Evolutionary conservation across 2,329 filamentous ascomycete genomes (phyloP), one percentile per base, ranked within the genome.

Genomic region (Corynespora cassiicola): DNA sequence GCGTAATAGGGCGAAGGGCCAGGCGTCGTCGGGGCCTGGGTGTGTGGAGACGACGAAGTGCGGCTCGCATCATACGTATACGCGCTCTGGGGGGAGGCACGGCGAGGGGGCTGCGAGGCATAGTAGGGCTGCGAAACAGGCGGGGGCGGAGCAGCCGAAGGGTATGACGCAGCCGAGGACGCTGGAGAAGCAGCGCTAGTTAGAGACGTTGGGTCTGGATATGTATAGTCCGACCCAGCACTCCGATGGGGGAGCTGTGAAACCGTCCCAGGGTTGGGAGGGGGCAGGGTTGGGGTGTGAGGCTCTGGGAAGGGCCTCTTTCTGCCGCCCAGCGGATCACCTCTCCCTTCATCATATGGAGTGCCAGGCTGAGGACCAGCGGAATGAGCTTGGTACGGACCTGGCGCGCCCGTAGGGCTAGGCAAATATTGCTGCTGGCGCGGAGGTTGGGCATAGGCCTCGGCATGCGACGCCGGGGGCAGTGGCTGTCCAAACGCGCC

Each of bases 401-500:
- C 66, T 62, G 71, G 61, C 47, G 68, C 63, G 26, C 57, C 64
- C 55, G 72, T 72, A 45, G 72, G 71, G 39, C 66, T 69, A 41
- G 69, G 71, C 61, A 74, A 61, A 56, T 72, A 71, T 27, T 25
- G 33, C 49, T 66, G 69, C 38, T 66, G 69, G 18, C 61, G 65
- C 31, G 61, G 62, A 23, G 65, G 69, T 52, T 71, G 61, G 23
- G 46, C 57, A 37, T 65, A 66, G 7, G 56, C 50, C 23, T 69
- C 65, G 26, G 57, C 68, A 31, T 64, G 67, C 35, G 42, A 47
- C 15, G 57, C 56, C 32, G 63, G 60, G 16, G 71, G 73, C 19
- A 77, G 69, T 20, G 75, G 75, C 54, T 77, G 74, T 21, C 75
- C 75, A 42, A 75, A 76, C 18, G 75, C 74, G 44, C 75, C 75